Evolutionary conservation across 352 stramenopile genomes (phyloP).

Genomic region (Pythium utonaiense): DNA sequence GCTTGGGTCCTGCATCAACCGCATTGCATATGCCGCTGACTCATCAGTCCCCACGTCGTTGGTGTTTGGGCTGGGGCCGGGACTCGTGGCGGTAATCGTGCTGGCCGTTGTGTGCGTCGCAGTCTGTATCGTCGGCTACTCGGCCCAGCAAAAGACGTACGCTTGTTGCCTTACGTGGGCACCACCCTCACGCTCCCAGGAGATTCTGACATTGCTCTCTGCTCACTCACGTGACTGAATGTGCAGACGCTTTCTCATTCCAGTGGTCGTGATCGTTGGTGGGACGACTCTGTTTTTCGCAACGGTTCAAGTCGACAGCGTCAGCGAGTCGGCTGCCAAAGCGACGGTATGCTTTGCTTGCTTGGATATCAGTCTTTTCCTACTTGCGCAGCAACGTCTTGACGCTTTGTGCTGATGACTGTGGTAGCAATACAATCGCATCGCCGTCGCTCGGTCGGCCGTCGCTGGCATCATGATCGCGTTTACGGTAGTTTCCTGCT

Average conservation of each 20-base stretch:
- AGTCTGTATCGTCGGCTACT: slow-evolving; percentile 32
- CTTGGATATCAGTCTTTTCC: neutral
- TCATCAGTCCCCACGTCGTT: slow-evolving; percentile 4
- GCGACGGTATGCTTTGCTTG: neutral
- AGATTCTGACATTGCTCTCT: too few species aligned
- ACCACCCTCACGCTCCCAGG: too few species aligned
- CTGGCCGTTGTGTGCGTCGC: slow-evolving; percentile 27
- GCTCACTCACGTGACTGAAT: neutral
- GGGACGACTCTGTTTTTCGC: slow-evolving; percentile 36
- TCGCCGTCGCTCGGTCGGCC: slow-evolving; percentile 29
- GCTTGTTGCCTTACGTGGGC: neutral
- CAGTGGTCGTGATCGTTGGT: slow-evolving; percentile 25
- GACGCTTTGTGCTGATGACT: neutral
- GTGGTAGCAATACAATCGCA: slow-evolving; percentile 34
- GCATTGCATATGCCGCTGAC: neutral
- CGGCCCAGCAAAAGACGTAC: slow-evolving; percentile 20
- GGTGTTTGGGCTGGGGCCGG: slow-evolving; percentile 30
- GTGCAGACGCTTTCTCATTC: slow-evolving; percentile 23
- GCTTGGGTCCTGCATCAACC: neutral
- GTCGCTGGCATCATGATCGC: slow-evolving; percentile 37
- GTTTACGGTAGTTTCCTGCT: slow-evolving; percentile 35
- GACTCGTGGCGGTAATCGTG: slow-evolving; percentile 36
- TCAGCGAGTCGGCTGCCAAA: neutral
- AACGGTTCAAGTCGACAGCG: slow-evolving; percentile 28
- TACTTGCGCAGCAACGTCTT: neutral